phyloP scores from a whole-genome alignment of 2,329 filamentous ascomycete species.

The Diaporthe capsici region DNA sequence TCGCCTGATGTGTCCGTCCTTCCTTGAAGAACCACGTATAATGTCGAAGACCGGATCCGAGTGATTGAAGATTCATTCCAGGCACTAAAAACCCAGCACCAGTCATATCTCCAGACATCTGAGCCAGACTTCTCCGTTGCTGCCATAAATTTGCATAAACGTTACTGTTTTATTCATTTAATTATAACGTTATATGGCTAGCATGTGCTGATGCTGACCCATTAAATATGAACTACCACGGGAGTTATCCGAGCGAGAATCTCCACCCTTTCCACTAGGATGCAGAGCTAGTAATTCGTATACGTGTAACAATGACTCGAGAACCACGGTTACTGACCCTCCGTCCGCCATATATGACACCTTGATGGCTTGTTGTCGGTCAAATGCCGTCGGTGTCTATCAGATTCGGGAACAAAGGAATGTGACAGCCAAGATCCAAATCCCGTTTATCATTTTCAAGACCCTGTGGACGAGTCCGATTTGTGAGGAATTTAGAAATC shows the following conservation, averaged over 20 bases:
- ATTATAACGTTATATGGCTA: neutral
- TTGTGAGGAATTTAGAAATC: no score
- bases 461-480: no score
- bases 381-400: neutral
- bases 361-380: neutral
- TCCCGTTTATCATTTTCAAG: neutral
- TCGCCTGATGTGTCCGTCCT: accelerated
- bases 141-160: neutral
- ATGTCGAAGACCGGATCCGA: neutral
- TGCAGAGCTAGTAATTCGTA: neutral
- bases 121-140: neutral
- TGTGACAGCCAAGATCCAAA: neutral
- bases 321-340: neutral
- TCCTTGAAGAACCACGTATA: neutral
- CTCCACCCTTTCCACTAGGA: neutral
- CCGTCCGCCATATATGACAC: neutral
- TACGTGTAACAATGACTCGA: neutral
- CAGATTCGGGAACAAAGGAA: neutral
- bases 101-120: no score
- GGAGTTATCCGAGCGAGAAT: neutral
- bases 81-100: no score
- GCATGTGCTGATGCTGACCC: neutral
- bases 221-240: neutral
- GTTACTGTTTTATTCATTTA: neutral
- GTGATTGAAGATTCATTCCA: neutral